These are phyloP conservation scores for Bromus sterilis DNA, from an alignment of 176 grass and related monocot species.

Conservation along the genomic window DNA sequence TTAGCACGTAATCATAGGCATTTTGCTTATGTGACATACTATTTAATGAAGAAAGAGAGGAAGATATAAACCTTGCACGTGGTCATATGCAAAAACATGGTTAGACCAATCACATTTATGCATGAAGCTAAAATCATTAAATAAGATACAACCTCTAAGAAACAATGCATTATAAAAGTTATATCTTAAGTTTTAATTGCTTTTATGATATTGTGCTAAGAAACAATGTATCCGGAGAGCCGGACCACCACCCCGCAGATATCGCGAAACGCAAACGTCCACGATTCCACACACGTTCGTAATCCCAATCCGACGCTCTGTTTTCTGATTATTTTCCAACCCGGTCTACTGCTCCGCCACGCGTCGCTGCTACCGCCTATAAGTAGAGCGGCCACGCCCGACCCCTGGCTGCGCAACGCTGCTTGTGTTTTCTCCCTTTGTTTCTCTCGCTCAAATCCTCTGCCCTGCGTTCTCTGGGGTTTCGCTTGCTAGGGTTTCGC, in stretches of 20 bases:
- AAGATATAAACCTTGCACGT: too few species aligned
- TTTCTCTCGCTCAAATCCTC: not conserved
- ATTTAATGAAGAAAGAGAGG: too few species aligned
- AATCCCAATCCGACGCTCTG: not conserved
- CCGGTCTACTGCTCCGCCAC: not conserved
- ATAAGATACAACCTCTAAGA: too few species aligned
- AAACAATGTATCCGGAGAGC: too few species aligned
- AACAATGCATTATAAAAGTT: too few species aligned
- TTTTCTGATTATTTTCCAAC: not conserved
- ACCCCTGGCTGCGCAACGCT: not conserved
- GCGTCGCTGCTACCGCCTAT: not conserved
- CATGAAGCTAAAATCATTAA: too few species aligned
- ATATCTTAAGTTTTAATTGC: too few species aligned
- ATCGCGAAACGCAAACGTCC: not conserved
- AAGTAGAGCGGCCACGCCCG: not conserved
- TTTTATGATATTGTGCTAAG: too few species aligned
- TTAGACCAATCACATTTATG: too few species aligned
- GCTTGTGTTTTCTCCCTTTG: not conserved
- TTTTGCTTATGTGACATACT: too few species aligned
- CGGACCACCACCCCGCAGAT: not conserved
- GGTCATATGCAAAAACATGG: too few species aligned
- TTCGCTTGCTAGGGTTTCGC: not conserved
- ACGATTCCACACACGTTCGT: not conserved
- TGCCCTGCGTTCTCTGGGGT: not conserved
- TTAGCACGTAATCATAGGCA: too few species aligned